Evolutionary conservation across 192 early-diverging fungal species (phyloP), one percentile per base, ranked within the genome.

Genomic region (Tieghemiomyces parasiticus): DNA sequence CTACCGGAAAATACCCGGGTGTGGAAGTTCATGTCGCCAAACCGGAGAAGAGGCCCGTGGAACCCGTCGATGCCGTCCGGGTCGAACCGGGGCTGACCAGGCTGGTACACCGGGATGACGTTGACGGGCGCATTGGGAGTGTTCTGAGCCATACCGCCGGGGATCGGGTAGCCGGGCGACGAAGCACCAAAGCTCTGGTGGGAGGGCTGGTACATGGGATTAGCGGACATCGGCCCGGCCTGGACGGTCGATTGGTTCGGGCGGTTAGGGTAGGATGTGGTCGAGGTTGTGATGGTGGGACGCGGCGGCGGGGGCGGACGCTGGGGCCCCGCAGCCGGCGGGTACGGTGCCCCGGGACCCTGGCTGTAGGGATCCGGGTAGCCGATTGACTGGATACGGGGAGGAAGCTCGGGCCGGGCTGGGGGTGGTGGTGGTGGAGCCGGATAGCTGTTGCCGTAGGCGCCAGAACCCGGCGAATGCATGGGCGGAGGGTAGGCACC

Each of bases 1-100:
- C 77, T 79, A 50, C 80, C 80, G 49, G 58, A 71, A 75, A 75
- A 81, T n/a, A 66, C 73, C 25, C 71, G 69, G 8, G 66, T 61
- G 28, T 60, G 59, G 62, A 79, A 65, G 61, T 75, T 66, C 12
- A 78, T 79, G 49, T 81, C 71, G 35, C 76, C 74, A 51, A 74
- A 74, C 46, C 74, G 73, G 2, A 81, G 65, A 13, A 75, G 65
- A 0, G 80, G 80, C 3, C 80, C 80, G 24, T 75, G 66, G 13
- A 76, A 60, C 44, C 71, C 71, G 61, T 76, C 70, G 34, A 50
- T 45, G 29, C 71, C 54, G 13, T 56, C 54, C 24, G 14, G 31
- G 30, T 26, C 29, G 31, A 56, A 56, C 4, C 34, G 30, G 30
- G 54, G 50, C 50, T 42, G 38, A 16, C 38, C 38, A 6, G 38